Percentiles rank a stretch among this genome's conserved stretches.
These are phyloP conservation scores for Tolypocladium nubicola DNA, from an alignment of 2,329 filamentous ascomycete genomes.

Conservation along the genomic window DNA sequence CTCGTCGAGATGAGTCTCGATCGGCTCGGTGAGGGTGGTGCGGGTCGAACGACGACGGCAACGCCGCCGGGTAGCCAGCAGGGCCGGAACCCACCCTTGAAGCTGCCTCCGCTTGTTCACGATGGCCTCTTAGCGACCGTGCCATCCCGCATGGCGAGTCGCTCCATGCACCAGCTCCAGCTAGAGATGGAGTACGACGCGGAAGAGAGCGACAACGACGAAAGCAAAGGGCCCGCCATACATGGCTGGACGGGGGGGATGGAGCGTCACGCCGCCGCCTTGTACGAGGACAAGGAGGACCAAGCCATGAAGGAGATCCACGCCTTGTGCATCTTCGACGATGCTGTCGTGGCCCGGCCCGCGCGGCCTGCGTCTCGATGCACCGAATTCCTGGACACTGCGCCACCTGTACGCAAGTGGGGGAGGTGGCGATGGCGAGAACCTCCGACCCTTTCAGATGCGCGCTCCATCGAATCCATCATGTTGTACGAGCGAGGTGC, in stretches of 20 bases:
- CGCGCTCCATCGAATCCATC: constrained; percentile 10
- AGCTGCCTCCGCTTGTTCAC: constrained; percentile 8
- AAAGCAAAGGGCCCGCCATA: constrained; percentile 4
- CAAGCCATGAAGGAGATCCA: constrained; percentile 8
- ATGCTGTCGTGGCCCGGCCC: not conserved
- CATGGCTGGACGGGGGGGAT: constrained; percentile 6
- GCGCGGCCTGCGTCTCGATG: not conserved
- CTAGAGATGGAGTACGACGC: constrained; percentile 11
- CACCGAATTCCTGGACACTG: not conserved
- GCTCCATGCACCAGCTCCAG: constrained; percentile 12
- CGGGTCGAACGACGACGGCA: not conserved
- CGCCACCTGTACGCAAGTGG: constrained; percentile 7
- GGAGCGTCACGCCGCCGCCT: constrained; percentile 3
- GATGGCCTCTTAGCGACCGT: constrained; percentile 5
- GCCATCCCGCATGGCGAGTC: constrained; percentile 1
- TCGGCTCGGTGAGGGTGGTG: not conserved
- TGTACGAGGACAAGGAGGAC: constrained; percentile 4
- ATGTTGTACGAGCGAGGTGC: constrained; percentile 15
- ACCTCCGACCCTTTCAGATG: constrained; percentile 5
- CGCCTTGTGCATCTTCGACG: constrained; percentile 11
- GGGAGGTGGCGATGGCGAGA: constrained; percentile 12
- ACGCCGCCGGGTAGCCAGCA: not conserved
- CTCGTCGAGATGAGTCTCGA: not conserved
- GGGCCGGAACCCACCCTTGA: not conserved
- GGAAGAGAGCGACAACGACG: constrained; percentile 10